Conservation (phyloP, 2,329 filamentous ascomycete species). For the Ceratocystis destructans region DNA sequence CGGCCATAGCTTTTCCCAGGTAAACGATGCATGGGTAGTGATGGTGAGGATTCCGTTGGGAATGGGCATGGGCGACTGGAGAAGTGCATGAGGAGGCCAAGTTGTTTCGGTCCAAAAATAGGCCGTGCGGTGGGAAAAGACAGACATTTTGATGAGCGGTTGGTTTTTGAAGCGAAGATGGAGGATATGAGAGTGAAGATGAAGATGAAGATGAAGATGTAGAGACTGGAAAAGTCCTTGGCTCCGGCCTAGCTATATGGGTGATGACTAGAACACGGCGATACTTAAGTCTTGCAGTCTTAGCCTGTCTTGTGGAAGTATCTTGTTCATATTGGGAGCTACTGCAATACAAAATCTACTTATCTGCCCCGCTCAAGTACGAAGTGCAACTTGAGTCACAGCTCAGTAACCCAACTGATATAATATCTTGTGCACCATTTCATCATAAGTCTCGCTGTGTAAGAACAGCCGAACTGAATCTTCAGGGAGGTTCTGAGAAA, state of each 20-base stretch:
- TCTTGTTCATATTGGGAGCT: too few relatives aligned
- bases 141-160: neutral
- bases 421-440: neutral
- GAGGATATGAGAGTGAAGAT: neutral
- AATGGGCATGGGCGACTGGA: neutral
- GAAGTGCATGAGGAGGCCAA: neutral
- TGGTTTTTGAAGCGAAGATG: neutral
- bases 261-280: neutral
- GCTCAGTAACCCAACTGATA: neutral
- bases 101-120: neutral
- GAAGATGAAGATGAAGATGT: neutral
- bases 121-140: neutral
- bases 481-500: too few relatives aligned
- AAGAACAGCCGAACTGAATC: too few relatives aligned
- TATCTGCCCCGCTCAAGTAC: too few relatives aligned
- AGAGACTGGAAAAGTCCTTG: neutral
- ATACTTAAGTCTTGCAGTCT: neutral
- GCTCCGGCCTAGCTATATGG: neutral
- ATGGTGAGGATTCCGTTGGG: neutral
- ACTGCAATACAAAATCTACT: too few relatives aligned
- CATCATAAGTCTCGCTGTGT: too few relatives aligned
- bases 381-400: neutral
- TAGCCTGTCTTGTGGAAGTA: neutral
- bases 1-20: slow-evolving; percentile 5
- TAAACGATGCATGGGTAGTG: neutral